Evolutionary conservation across 768 basidiomycete genomes (phyloP), one percentile per base, ranked within the genome.

Genomic region (Coprinopsis marcescibilis): DNA sequence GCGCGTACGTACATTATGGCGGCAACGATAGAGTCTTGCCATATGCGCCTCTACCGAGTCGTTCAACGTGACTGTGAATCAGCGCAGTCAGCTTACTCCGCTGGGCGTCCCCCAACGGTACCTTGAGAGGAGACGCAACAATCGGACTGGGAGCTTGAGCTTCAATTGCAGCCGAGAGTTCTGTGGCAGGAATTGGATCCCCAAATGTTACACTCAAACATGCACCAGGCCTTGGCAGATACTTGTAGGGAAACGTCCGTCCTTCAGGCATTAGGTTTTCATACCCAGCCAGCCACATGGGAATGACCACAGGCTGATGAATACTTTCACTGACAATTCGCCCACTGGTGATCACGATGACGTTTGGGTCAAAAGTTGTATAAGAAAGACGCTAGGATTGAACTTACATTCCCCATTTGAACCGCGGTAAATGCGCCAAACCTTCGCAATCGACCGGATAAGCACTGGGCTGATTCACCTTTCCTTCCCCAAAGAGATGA

Each of bases 391-490:
- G 17, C 43, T 3, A 25, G 34, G 20, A 13, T 36, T 50, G 32
- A 33, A 82, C 92, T 64, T 60, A 94, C 92, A 94, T 70, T 48
- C 94, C 94, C 94, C 94, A 97, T 70, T 94, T 96, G 65, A 96
- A 95, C 38, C 89, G 72, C 5, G 81, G 73, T 43, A 96, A 64
- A 54, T 62, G 62, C 14, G 72, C 68, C 4, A 68, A 51, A 10
- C 80, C 79, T 47, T 68, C 56, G 29, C 56, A 58, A 41, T 66
- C 65, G 41, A 58, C 60, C 30, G 61, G 59, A 58, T 84, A 81
- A 10, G 62, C 62, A n/a, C 67, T 50, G 15, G 82, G 77, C 58
- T 91, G 94, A 57, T 86, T 85, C 38, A 96, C 78, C 56, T 85
- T 88, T 19, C 93, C 91, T 65, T 96, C 94, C 3, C 88, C 77